Percentiles rank a stretch among this genome's conserved stretches.
These are phyloP conservation scores for Craterostigma plantagineum DNA, from an alignment of 257 asterid species.

Conservation along the genomic window DNA sequence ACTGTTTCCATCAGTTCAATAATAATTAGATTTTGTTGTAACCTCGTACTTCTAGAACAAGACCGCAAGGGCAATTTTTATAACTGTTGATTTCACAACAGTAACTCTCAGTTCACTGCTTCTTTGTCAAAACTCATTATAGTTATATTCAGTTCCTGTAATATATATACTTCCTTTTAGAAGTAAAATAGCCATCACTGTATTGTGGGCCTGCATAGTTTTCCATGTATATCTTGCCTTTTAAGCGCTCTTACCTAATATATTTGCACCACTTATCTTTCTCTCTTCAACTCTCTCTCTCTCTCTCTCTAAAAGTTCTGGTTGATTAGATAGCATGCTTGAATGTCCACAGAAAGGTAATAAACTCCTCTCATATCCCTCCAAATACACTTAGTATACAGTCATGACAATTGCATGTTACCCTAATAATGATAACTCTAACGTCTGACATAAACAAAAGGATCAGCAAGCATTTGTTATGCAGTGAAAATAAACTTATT, in stretches of 20 bases:
- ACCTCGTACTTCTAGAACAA: slow-evolving; percentile 26
- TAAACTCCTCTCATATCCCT: background rate
- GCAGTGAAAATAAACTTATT: no score
- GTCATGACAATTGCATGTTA: no score
- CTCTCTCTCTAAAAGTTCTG: slow-evolving; percentile 15
- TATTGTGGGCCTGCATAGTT: slow-evolving; percentile 13
- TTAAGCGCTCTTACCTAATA: slow-evolving; percentile 34
- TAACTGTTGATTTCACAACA: background rate
- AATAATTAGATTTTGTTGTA: slow-evolving; percentile 10
- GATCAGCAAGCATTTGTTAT: no score
- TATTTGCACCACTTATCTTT: no score
- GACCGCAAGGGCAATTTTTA: slow-evolving; percentile 3
- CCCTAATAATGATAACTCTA: no score
- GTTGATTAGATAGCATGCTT: slow-evolving; percentile 47
- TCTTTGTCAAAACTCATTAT: no score
- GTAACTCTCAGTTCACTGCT: no score
- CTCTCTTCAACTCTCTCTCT: slow-evolving; percentile 5
- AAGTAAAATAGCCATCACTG: no score
- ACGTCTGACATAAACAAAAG: no score
- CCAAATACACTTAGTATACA: background rate
- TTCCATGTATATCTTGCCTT: slow-evolving; percentile 54
- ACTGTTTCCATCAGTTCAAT: no score
- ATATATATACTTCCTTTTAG: slow-evolving; percentile 5
- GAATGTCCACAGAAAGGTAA: slow-evolving; percentile 89
- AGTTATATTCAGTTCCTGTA: slow-evolving; percentile 9